phyloP scores from a whole-genome alignment of 352 stramenopile genomes.

The Globisporangium polare region DNA sequence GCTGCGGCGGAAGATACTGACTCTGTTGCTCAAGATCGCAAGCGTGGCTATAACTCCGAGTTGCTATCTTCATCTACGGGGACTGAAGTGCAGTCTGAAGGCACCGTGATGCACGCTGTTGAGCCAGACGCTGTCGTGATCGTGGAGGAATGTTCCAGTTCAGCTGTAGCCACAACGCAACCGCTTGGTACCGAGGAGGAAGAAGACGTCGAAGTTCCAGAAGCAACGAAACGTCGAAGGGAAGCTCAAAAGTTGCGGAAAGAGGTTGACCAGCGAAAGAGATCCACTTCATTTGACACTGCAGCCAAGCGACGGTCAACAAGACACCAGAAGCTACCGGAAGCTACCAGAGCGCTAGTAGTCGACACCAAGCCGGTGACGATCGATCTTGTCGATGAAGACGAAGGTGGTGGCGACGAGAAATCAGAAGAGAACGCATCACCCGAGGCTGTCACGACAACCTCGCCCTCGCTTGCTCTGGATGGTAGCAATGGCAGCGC shows the following conservation, averaged over 20 bases:
- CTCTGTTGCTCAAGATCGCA: not conserved
- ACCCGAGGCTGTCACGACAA: not conserved
- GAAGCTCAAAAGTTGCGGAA: constrained; percentile 10
- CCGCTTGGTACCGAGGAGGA: not conserved
- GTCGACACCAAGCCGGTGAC: constrained; percentile 1
- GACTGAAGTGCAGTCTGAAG: not conserved
- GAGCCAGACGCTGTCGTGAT: not conserved
- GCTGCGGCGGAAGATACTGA: not conserved
- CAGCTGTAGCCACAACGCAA: not conserved
- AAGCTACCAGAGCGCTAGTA: not conserved
- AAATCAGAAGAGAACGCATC: not conserved
- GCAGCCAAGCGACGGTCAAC: not conserved
- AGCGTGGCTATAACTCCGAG: not conserved
- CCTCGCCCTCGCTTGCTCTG: not conserved
- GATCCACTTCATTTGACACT: constrained; percentile 7
- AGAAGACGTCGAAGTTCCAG: not conserved
- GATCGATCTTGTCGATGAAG: constrained; percentile 8
- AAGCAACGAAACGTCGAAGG: not conserved
- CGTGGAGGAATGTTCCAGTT: not conserved
- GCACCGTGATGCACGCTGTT: not conserved
- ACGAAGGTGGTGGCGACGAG: not conserved
- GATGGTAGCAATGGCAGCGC: not conserved
- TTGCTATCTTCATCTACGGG: not conserved
- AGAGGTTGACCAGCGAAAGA: constrained; percentile 2
- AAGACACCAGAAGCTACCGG: not conserved